Percentiles rank a stretch among this genome's conserved stretches.
These are phyloP conservation scores for Betula pendula DNA, from an alignment of 306 rosid genomes.

Conservation along the genomic window DNA sequence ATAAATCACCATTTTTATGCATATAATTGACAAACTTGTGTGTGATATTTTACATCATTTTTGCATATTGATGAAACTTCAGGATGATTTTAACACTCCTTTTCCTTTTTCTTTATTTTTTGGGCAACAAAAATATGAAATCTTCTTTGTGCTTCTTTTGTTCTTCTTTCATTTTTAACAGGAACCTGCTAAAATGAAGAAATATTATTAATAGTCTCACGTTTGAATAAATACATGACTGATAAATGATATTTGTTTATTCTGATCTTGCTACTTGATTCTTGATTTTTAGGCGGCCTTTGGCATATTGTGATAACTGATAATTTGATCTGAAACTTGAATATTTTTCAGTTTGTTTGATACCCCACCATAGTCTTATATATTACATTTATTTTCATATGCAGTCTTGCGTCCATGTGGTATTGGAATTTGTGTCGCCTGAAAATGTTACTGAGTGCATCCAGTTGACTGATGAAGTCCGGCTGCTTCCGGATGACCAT, in stretches of 20 bases:
- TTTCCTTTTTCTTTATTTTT: not conserved
- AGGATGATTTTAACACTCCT: not conserved
- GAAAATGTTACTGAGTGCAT: slow-evolving; percentile 76
- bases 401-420: slow-evolving; percentile 93
- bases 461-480: slow-evolving; percentile 68
- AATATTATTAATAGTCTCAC: too few relatives aligned
- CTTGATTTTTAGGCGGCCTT: not conserved
- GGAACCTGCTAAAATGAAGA: not conserved
- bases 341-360: not conserved
- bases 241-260: not conserved
- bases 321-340: not conserved
- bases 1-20: not conserved
- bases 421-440: slow-evolving; percentile 80
- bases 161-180: not conserved
- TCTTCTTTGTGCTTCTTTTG: not conserved
- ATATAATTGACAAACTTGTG: not conserved
- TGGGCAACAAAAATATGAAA: not conserved
- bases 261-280: not conserved
- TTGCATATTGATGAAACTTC: not conserved
- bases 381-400: slow-evolving; percentile 19
- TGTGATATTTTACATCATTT: not conserved
- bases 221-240: not conserved
- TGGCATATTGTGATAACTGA: not conserved
- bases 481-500: slow-evolving; percentile 72
- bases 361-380: not conserved